Evolutionary conservation across 2,329 filamentous ascomycete species (phyloP).

Genomic region (Chaetomiaceae sp.): DNA sequence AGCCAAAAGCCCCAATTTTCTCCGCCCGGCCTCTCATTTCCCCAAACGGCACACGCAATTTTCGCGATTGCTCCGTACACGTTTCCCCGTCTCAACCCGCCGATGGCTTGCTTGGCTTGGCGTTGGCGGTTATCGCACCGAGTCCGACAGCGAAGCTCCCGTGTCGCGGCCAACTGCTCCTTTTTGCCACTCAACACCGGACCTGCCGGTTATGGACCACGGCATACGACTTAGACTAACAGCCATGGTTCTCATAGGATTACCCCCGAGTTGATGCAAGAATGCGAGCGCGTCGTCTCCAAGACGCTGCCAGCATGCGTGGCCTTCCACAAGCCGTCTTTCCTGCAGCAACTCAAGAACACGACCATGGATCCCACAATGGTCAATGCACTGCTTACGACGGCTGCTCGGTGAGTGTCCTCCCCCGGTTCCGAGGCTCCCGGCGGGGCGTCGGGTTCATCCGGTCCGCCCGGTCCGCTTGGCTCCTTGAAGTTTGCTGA

Average conservation of each 20-base stretch:
- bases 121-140: slow-evolving; percentile 13
- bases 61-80: slow-evolving; percentile 25
- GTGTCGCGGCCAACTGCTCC: neutral
- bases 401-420: slow-evolving; percentile 51
- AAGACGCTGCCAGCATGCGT: slow-evolving; percentile 59
- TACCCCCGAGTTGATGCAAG: slow-evolving; percentile 53
- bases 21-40: slow-evolving; percentile 27
- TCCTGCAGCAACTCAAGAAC: slow-evolving; percentile 57
- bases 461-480: slow-evolving; percentile 8
- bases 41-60: slow-evolving; percentile 22
- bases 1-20: slow-evolving; percentile 25
- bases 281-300: slow-evolving; percentile 57
- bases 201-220: too few species aligned
- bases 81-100: slow-evolving; percentile 22
- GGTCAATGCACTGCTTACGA: slow-evolving; percentile 54
- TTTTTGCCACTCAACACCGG: neutral
- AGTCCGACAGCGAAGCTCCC: slow-evolving; percentile 20
- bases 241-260: slow-evolving; percentile 35
- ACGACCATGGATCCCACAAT: slow-evolving; percentile 52
- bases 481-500: slow-evolving; percentile 11
- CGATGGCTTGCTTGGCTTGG: too few species aligned
- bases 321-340: slow-evolving; percentile 60
- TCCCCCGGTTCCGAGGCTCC: neutral
- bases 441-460: neutral
- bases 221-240: slow-evolving; percentile 12